Conservation (phyloP, 2,329 filamentous ascomycete genomes). For the Hansfordia pulvinata region DNA sequence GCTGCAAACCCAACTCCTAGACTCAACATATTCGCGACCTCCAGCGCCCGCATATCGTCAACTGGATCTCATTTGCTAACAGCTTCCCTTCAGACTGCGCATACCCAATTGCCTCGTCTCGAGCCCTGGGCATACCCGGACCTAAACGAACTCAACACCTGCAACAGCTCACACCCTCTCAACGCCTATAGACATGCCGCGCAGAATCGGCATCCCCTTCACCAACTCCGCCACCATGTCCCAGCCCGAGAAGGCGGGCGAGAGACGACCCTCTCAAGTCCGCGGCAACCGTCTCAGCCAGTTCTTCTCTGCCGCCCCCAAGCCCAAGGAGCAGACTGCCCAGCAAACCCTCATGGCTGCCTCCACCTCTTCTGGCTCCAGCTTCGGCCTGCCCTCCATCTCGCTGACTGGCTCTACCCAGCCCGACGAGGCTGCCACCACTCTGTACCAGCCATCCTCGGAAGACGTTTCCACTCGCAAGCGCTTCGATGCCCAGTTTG, state of each 20-base stretch:
- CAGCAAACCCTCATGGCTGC: slow-evolving; percentile 56
- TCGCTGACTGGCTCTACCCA: slow-evolving; percentile 66
- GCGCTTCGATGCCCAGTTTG: slow-evolving; percentile 80
- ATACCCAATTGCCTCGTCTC: too few species aligned
- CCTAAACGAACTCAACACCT: slow-evolving; percentile 3
- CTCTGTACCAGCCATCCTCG: slow-evolving; percentile 77
- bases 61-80: neutral
- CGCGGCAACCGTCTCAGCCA: slow-evolving; percentile 69
- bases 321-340: slow-evolving; percentile 54
- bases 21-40: too few species aligned
- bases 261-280: slow-evolving; percentile 46
- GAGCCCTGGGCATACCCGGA: neutral
- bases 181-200: slow-evolving; percentile 35
- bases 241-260: slow-evolving; percentile 32
- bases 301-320: slow-evolving; percentile 71
- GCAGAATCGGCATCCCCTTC: slow-evolving; percentile 45
- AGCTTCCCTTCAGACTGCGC: too few species aligned
- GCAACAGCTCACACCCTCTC: slow-evolving; percentile 7
- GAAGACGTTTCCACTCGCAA: slow-evolving; percentile 66
- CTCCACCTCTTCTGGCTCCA: slow-evolving; percentile 43
- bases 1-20: too few species aligned
- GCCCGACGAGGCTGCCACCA: slow-evolving; percentile 62
- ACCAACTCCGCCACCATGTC: slow-evolving; percentile 32
- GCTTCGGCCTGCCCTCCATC: slow-evolving; percentile 58
- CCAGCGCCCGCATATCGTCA: neutral